Evolutionary conservation across 1,139 yeast species (phyloP).

Genomic region (Geotrichum reessii): DNA sequence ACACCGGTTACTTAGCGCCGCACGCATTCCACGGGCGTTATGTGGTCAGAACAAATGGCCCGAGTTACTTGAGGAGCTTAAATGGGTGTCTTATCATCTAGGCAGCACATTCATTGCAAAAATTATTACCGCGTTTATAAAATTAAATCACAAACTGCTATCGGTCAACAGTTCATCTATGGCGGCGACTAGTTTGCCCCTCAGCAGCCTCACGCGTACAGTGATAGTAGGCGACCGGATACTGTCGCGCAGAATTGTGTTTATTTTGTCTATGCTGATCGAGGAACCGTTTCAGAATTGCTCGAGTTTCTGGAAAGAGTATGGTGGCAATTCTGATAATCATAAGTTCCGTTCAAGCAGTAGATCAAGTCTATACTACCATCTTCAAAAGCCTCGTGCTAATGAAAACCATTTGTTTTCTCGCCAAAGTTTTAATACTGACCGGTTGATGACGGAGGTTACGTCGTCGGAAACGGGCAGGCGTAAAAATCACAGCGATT

Average conservation of each 20-base stretch:
- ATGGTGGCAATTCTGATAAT: neutral
- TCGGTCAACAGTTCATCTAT: constrained; percentile 8
- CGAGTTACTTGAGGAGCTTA: constrained; percentile 25
- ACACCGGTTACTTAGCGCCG: constrained; percentile 23
- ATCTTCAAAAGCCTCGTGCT: neutral
- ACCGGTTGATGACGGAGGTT: neutral
- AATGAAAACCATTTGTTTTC: neutral
- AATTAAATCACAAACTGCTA: constrained; percentile 18
- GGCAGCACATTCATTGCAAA: constrained; percentile 18
- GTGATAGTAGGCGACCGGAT: constrained; percentile 27
- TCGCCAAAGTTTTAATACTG: neutral
- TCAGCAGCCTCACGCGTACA: constrained; percentile 24
- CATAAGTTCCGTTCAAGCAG: neutral
- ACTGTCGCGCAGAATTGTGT: constrained; percentile 25
- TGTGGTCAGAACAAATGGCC: constrained; percentile 32
- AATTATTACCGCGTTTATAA: constrained; percentile 24
- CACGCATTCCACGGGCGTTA: constrained; percentile 30
- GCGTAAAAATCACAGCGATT: neutral
- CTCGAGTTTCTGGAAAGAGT: constrained; percentile 15
- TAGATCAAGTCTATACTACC: neutral
- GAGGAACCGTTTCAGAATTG: constrained; percentile 18
- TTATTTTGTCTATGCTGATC: constrained; percentile 27
- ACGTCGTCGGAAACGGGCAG: neutral
- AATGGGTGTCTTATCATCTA: constrained; percentile 20
- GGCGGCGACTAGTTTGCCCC: constrained; percentile 9